Conservation (phyloP, 192 early-diverging fungal genomes). For the Podila horticola region DNA sequence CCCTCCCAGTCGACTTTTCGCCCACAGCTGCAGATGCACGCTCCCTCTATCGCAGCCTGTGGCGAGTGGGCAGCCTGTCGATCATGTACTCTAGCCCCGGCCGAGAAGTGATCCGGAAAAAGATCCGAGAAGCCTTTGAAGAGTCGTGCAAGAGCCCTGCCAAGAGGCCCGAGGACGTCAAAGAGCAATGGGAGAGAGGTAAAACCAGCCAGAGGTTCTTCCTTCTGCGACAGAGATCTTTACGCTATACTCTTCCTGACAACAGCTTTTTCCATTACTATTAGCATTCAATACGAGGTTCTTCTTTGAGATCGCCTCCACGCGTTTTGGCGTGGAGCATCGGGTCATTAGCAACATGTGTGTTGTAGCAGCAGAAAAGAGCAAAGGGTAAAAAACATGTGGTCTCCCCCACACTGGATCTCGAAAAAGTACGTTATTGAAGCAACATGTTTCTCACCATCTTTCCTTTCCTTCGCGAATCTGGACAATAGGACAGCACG, state of each 20-base stretch:
- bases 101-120: conserved; percentile 19
- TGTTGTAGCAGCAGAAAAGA: conserved; percentile 16
- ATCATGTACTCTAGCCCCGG: conserved; percentile 44
- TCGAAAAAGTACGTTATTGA: neutral
- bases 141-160: conserved; percentile 12
- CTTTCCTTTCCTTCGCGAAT: neutral
- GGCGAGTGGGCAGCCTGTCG: conserved; percentile 34
- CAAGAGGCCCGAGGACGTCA: conserved; percentile 9
- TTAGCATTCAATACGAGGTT: conserved; percentile 31
- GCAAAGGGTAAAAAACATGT: conserved; percentile 9
- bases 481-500: conserved; percentile 5
- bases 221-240: neutral
- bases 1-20: conserved; percentile 11
- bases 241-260: neutral
- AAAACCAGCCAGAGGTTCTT: neutral
- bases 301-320: conserved; percentile 41
- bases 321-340: conserved; percentile 42
- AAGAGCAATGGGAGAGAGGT: conserved; percentile 35
- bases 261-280: neutral
- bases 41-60: conserved; percentile 32
- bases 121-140: conserved; percentile 43
- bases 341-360: conserved; percentile 33
- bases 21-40: conserved; percentile 42
- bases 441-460: neutral
- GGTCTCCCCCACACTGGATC: neutral